Base-by-base conservation (phyloP, 2,329 filamentous ascomycete genomes). In the Aspergillus arachidicola region DNA sequence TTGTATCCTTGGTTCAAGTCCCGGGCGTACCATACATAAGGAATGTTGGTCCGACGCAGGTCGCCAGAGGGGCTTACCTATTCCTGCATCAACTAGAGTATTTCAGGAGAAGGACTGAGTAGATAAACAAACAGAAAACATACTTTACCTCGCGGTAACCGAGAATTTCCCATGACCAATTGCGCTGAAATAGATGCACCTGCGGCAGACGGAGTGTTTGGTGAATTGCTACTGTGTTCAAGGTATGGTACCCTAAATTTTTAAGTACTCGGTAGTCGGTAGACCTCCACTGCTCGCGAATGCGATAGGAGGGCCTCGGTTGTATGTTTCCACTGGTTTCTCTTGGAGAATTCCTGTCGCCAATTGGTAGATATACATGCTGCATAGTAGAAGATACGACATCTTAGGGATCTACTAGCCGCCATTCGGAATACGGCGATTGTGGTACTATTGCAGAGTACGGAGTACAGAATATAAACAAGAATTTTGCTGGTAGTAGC, bases 251-350 rank as follows among this genome's bases (percentile, higher is more conserved):
- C 51, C 51, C 51, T 55, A 55, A 55, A 36, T 28, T 36, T 55
- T 51, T 55, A 36, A 55, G 51, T 55, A 26, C n/a, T 38, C n/a
- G 51, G 51, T 55, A 55, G 32, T 38, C n/a, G 51, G 51, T 55
- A 55, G 32, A 4, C 12, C 51, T 55, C 51, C 51, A 55, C 51
- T 55, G 14, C n/a, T 36, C 51, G 19, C 51, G 21, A 55, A 55
- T 55, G n/a, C n/a, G 51, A 34, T 38, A 38, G 32, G 51, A 55
- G 51, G 51, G 51, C 51, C 9, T 55, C 51, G 21, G 51, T 12
- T 55, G 34, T 38, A 21, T 38, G 32, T 19, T 36, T 38, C 51
- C 32, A 38, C n/a, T 38, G 51, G 51, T 38, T 55, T 32, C 38
- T 38, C 19, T 54, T 30, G 6, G n/a, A 38, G 11, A 5, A 54